These are phyloP conservation scores for Wickerhamomyces chambardii DNA, from an alignment of 805 yeast species.

Conservation along the genomic window DNA sequence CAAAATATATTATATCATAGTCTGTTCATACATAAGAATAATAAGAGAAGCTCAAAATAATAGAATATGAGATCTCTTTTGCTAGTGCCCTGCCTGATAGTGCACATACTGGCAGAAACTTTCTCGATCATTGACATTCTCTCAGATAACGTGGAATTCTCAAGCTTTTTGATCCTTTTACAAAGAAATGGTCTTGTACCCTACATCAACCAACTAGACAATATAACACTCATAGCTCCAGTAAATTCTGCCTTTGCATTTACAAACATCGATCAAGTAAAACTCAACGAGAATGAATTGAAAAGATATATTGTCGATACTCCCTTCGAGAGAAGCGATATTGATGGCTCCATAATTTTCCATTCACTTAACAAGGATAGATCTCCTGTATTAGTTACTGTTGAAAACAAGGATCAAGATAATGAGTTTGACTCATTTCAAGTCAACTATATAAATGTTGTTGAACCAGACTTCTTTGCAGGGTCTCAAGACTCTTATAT, in stretches of 20 bases:
- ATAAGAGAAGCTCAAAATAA: no score
- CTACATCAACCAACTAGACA: slow-evolving; percentile 42
- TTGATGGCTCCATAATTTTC: slow-evolving; percentile 17
- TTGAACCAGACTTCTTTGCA: slow-evolving; percentile 51
- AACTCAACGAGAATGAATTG: slow-evolving; percentile 8
- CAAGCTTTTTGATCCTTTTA: slow-evolving; percentile 48
- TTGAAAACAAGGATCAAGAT: slow-evolving; percentile 13
- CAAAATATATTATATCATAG: no score
- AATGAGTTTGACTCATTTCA: slow-evolving; percentile 9
- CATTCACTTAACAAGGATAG: slow-evolving; percentile 7
- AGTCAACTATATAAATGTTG: slow-evolving; percentile 37
- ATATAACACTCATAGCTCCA: slow-evolving; percentile 75
- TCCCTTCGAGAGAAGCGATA: slow-evolving; percentile 18
- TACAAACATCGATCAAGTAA: slow-evolving; percentile 6
- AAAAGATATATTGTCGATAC: slow-evolving; percentile 25
- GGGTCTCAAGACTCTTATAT: slow-evolving; percentile 55
- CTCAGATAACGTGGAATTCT: slow-evolving; percentile 60
- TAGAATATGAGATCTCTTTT: no score
- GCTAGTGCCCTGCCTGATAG: no score
- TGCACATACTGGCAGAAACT: no score
- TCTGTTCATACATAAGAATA: no score
- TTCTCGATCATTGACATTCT: slow-evolving; percentile 57
- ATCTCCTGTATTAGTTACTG: slow-evolving; percentile 22
- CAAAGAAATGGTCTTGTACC: slow-evolving; percentile 62
- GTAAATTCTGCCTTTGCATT: slow-evolving; percentile 65